A percentile compares a stretch with the other conserved stretches of the same genome.
Evolutionary conservation across 148 eudicot species (phyloP).

Genomic region (Euryodendron excelsum): DNA sequence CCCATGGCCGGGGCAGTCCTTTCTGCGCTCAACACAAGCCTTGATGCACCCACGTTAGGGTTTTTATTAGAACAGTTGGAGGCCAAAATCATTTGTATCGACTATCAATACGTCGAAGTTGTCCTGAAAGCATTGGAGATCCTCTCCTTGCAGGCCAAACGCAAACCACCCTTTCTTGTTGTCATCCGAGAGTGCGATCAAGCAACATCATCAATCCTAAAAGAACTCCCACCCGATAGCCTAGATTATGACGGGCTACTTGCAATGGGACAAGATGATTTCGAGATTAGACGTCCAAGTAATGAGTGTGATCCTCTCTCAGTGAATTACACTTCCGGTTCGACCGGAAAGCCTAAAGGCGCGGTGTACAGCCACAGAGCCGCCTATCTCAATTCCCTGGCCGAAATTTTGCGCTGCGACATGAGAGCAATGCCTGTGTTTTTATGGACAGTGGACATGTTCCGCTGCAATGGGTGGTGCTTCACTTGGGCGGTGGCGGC

Average conservation of each 20-base stretch:
- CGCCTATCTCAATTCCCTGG: conserved; percentile 26
- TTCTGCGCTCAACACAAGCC: conserved; percentile 31
- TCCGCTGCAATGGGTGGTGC: conserved; percentile 56
- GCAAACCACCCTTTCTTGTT: conserved; percentile 14
- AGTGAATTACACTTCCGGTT: conserved; percentile 40
- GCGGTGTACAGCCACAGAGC: conserved; percentile 42
- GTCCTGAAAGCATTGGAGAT: conserved; percentile 17
- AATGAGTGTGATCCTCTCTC: conserved; percentile 38
- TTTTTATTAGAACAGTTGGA: conserved; percentile 22
- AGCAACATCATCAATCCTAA: not conserved
- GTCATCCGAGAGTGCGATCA: conserved; percentile 16
- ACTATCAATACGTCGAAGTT: conserved; percentile 24
- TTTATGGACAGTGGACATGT: conserved; percentile 48
- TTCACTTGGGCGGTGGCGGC: conserved; percentile 63
- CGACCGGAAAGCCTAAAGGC: conserved; percentile 42
- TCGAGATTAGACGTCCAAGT: conserved; percentile 15
- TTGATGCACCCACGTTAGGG: conserved; percentile 16
- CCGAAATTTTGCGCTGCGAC: conserved; percentile 21
- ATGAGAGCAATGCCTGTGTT: conserved; percentile 22
- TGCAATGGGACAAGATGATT: conserved; percentile 22
- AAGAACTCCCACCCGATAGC: not conserved
- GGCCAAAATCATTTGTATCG: conserved; percentile 32
- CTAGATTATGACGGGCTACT: conserved; percentile 26
- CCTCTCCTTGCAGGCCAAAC: not conserved
- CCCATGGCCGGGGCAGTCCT: conserved; percentile 42